Percentiles rank a stretch among this genome's conserved stretches.
phyloP scores from a whole-genome alignment of 495 filamentous ascomycete species.

The Penicillium cinerascens region DNA sequence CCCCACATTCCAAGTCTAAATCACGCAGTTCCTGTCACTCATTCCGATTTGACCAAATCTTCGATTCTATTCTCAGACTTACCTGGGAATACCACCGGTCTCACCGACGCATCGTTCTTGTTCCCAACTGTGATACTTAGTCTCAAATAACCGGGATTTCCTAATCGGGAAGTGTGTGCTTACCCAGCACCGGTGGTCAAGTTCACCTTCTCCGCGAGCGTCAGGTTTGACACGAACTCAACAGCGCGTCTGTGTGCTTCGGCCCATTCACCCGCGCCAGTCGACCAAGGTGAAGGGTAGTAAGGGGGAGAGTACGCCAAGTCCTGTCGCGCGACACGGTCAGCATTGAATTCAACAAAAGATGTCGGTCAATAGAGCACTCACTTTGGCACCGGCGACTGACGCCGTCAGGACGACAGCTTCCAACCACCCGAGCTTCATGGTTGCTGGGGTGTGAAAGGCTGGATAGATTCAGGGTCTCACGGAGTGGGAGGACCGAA shows the following conservation, averaged over 20 bases:
- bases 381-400: conserved; percentile 37
- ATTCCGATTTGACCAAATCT: background rate
- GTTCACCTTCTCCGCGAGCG: conserved; percentile 87
- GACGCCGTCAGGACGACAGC: conserved; percentile 32
- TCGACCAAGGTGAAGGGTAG: conserved; percentile 84
- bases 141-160: background rate
- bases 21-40: conserved; percentile 18
- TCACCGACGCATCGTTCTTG: conserved; percentile 79
- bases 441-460: conserved; percentile 18
- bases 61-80: conserved; percentile 5
- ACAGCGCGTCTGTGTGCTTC: conserved; percentile 74
- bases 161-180: conserved; percentile 4
- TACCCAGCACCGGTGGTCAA: conserved; percentile 82
- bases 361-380: too few species aligned
- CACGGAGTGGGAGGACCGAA: conserved; percentile 3
- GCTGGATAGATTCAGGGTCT: conserved; percentile 4
- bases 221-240: conserved; percentile 77
- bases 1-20: conserved; percentile 72
- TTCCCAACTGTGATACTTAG: conserved; percentile 55
- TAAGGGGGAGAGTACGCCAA: conserved; percentile 55
- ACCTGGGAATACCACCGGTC: conserved; percentile 43
- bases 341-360: background rate
- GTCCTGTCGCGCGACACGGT: conserved; percentile 20
- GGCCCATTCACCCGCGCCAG: conserved; percentile 67
- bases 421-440: conserved; percentile 43